phyloP scores from a whole-genome alignment of 768 basidiomycete species.

The Suillus bovinus region DNA sequence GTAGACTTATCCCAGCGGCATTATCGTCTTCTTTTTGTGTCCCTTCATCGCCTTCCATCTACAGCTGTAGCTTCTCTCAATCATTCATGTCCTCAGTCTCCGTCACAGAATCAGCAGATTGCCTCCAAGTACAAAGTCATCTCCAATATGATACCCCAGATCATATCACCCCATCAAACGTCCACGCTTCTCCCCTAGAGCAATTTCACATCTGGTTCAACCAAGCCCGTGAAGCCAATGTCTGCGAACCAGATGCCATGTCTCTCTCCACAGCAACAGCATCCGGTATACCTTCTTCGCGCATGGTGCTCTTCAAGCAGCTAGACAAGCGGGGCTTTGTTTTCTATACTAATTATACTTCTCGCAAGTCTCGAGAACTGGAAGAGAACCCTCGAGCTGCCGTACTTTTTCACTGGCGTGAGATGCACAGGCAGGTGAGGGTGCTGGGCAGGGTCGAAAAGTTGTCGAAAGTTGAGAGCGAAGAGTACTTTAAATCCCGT shows the following conservation, averaged over 20 bases:
- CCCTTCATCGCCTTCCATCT: constrained; percentile 3
- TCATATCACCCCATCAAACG: constrained; percentile 58
- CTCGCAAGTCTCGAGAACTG: constrained; percentile 87
- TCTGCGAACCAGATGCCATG: constrained; percentile 91
- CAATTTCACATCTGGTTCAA: constrained; percentile 91
- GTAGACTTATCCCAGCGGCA: not conserved
- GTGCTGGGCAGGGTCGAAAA: constrained; percentile 86
- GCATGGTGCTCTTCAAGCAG: constrained; percentile 90
- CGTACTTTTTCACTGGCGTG: constrained; percentile 90
- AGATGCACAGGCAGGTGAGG: constrained; percentile 77
- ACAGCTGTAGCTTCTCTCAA: constrained; percentile 5
- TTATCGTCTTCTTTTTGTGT: not conserved
- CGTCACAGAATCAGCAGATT: constrained; percentile 49
- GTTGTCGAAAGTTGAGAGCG: constrained; percentile 67
- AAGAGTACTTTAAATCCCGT: constrained; percentile 79
- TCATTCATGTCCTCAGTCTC: constrained; percentile 23
- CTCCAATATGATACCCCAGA: constrained; percentile 75
- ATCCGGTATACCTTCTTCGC: constrained; percentile 78
- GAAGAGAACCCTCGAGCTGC: constrained; percentile 75
- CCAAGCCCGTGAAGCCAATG: constrained; percentile 53
- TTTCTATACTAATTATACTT: constrained; percentile 96
- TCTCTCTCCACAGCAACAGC: constrained; percentile 72
- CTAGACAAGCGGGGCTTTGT: constrained; percentile 89
- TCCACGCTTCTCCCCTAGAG: constrained; percentile 68
- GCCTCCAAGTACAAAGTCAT: constrained; percentile 70